Evolutionary conservation across 2,329 filamentous ascomycete species (phyloP).

Genomic region (Fusarium sp.): DNA sequence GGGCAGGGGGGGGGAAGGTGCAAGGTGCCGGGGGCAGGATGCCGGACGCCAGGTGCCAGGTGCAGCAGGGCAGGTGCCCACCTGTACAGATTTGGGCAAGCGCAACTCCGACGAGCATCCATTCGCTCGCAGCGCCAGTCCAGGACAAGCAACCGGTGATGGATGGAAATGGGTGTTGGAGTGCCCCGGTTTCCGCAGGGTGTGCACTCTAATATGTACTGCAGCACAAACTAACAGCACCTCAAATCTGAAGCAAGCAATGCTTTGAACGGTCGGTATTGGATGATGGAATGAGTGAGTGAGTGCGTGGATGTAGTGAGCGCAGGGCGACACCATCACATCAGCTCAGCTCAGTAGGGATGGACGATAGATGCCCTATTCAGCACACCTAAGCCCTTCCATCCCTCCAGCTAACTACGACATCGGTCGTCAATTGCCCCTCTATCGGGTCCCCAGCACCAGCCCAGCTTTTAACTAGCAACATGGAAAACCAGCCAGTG

Average conservation of each 20-base stretch:
- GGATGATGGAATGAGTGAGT: neutral
- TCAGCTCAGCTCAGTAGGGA: conserved; percentile 6
- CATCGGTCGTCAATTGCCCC: neutral
- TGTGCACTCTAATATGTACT: neutral
- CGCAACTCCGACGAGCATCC: conserved; percentile 31
- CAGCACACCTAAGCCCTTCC: neutral
- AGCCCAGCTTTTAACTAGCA: neutral
- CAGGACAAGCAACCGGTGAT: conserved; percentile 30
- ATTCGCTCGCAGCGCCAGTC: conserved; percentile 24
- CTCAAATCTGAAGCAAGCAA: neutral
- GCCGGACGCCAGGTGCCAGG: conserved; percentile 10
- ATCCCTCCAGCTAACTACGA: neutral
- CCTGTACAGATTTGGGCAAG: conserved; percentile 35
- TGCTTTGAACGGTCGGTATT: neutral
- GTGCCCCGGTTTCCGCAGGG: conserved; percentile 21
- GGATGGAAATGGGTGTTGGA: conserved; percentile 1
- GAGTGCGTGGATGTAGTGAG: neutral
- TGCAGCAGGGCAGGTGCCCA: neutral
- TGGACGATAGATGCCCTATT: conserved; percentile 5
- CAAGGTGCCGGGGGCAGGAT: conserved; percentile 17
- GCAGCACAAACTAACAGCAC: conserved; percentile 17
- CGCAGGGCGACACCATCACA: conserved; percentile 21
- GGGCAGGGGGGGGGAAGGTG: neutral
- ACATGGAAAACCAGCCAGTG: neutral
- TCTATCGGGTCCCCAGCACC: neutral